Percentiles rank a stretch among this genome's conserved stretches.
These are phyloP conservation scores for Plasmopara halstedii DNA, from an alignment of 352 stramenopile species.

Conservation along the genomic window DNA sequence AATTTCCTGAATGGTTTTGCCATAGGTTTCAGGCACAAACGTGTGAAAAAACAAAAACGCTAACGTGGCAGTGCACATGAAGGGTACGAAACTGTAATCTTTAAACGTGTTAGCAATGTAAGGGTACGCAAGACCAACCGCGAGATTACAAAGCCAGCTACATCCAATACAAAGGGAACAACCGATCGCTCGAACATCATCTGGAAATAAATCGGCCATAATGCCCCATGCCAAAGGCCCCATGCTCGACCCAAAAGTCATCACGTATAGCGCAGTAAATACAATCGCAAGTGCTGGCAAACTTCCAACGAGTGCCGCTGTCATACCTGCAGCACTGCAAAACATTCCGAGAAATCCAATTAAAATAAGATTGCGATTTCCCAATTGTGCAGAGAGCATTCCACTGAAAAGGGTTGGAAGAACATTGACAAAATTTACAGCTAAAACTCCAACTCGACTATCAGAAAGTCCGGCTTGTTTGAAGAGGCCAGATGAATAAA, in stretches of 20 bases:
- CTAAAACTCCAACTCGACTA: constrained; percentile 42
- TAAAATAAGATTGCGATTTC: constrained; percentile 47
- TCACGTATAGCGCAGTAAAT: not conserved
- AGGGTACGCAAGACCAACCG: not conserved
- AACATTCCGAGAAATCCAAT: constrained; percentile 43
- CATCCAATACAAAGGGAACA: not conserved
- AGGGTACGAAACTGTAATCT: not conserved
- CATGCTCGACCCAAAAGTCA: not conserved
- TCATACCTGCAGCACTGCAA: constrained; percentile 3
- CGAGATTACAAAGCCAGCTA: not conserved
- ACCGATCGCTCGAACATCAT: not conserved
- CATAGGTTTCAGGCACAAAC: not conserved
- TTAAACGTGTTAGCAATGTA: not conserved
- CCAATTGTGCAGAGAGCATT: constrained; percentile 25
- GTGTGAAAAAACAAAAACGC: not conserved
- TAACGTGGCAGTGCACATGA: not conserved
- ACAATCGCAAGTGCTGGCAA: not conserved
- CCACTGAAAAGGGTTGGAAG: constrained; percentile 38
- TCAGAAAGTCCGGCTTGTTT: constrained; percentile 46
- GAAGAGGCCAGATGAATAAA: constrained; percentile 63
- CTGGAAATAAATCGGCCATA: not conserved
- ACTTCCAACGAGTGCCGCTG: not conserved
- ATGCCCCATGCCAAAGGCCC: not conserved
- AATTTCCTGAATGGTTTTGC: not conserved
- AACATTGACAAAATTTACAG: constrained; percentile 51